Conservation (phyloP, 2,329 filamentous ascomycete genomes). For the Chaetomiaceae sp. region DNA sequence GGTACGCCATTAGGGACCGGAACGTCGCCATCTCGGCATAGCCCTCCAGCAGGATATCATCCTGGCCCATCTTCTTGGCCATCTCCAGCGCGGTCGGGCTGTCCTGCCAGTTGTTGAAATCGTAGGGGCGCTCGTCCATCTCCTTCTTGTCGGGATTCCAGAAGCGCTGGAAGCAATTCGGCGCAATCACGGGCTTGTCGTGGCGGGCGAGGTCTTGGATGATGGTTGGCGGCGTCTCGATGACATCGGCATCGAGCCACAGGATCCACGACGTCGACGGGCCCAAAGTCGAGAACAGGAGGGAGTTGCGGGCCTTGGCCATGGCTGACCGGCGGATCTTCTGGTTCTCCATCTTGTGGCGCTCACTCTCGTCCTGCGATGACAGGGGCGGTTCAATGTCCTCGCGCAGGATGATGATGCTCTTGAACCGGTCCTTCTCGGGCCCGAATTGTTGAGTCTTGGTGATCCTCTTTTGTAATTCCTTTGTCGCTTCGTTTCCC, state of each 20-base stretch:
- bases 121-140: constrained; percentile 77
- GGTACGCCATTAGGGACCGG: constrained; percentile 82
- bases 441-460: constrained; percentile 75
- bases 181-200: constrained; percentile 85
- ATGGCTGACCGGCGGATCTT: constrained; percentile 82
- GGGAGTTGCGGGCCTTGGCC: constrained; percentile 87
- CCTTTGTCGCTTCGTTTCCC: constrained; percentile 78
- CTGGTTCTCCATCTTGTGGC: constrained; percentile 89
- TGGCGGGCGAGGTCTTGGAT: constrained; percentile 89
- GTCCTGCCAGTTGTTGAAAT: constrained; percentile 98
- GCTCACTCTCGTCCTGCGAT: constrained; percentile 80
- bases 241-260: constrained; percentile 88
- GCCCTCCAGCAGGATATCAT: constrained; percentile 90
- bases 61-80: constrained; percentile 73
- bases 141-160: constrained; percentile 63
- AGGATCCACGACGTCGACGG: constrained; percentile 92
- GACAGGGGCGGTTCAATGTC: constrained; percentile 80
- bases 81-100: constrained; percentile 73
- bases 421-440: constrained; percentile 79
- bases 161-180: constrained; percentile 92
- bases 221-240: constrained; percentile 78
- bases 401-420: constrained; percentile 89
- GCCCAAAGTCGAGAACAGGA: constrained; percentile 91
- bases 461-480: constrained; percentile 77
- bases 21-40: constrained; percentile 93